Evolutionary conservation across 805 yeast species (phyloP).

Genomic region (Teunomyces pallodes): DNA sequence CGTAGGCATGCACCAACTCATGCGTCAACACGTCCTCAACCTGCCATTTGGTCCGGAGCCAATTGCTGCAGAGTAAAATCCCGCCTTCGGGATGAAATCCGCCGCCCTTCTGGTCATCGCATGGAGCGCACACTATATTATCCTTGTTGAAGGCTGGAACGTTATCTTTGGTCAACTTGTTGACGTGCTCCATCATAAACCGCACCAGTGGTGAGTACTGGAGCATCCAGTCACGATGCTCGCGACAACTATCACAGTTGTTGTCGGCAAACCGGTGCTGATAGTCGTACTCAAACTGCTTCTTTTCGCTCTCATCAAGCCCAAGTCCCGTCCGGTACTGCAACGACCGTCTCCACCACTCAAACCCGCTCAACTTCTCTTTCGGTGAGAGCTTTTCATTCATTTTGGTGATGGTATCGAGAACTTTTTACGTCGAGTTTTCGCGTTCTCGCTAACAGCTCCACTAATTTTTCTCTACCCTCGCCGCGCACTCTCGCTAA

Average conservation of each 20-base stretch:
- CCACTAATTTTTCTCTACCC: too few relatives aligned
- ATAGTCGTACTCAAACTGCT: slow-evolving; percentile 58
- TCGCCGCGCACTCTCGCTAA: neutral
- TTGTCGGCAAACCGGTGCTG: slow-evolving; percentile 39
- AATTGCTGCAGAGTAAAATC: slow-evolving; percentile 80
- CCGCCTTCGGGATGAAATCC: slow-evolving; percentile 93
- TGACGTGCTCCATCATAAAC: slow-evolving; percentile 83
- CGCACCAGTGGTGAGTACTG: slow-evolving; percentile 78
- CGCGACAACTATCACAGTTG: slow-evolving; percentile 70
- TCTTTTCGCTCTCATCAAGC: slow-evolving; percentile 47
- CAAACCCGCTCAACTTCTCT: slow-evolving; percentile 50
- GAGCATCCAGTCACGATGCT: slow-evolving; percentile 77
- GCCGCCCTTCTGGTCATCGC: slow-evolving; percentile 81
- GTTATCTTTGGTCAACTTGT: slow-evolving; percentile 52
- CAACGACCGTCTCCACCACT: slow-evolving; percentile 79
- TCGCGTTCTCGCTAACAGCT: too few relatives aligned
- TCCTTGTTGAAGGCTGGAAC: slow-evolving; percentile 34
- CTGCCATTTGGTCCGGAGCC: slow-evolving; percentile 70
- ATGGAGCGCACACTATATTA: slow-evolving; percentile 74
- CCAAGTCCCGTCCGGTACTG: slow-evolving; percentile 73
- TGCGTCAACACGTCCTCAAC: slow-evolving; percentile 90
- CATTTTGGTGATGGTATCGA: neutral
- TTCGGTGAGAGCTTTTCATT: slow-evolving; percentile 18
- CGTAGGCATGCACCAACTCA: slow-evolving; percentile 91
- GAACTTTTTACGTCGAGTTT: too few relatives aligned